phyloP scores from a whole-genome alignment of 2,329 filamentous ascomycete genomes.

The Ophiostoma sp. region DNA sequence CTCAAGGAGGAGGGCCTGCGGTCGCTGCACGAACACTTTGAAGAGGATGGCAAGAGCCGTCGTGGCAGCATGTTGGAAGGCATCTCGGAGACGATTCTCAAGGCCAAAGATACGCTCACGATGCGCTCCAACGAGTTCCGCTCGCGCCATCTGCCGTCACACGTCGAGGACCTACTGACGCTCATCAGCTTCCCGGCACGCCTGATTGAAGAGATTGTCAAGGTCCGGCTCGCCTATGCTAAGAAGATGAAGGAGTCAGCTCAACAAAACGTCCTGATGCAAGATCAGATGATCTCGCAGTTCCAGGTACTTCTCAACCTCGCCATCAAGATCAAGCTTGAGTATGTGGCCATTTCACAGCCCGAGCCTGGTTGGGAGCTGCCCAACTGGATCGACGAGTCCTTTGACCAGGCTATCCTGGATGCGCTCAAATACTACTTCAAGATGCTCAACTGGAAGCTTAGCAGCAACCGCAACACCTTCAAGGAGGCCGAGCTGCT shows the following conservation, averaged over 20 bases:
- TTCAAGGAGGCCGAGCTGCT: conserved; percentile 98
- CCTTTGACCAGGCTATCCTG: conserved; percentile 87
- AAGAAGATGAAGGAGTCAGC: conserved; percentile 94
- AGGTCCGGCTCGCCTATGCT: conserved; percentile 85
- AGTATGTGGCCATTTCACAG: conserved; percentile 79
- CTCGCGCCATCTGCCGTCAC: conserved; percentile 87
- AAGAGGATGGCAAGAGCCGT: conserved; percentile 45
- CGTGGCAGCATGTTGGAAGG: conserved; percentile 78
- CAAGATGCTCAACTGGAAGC: conserved; percentile 97
- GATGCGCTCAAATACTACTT: conserved; percentile 98
- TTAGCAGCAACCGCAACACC: conserved; percentile 96
- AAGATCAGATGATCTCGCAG: conserved; percentile 96
- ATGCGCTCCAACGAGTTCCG: conserved; percentile 81
- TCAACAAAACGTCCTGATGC: conserved; percentile 88
- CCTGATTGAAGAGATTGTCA: conserved; percentile 94
- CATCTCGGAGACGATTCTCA: conserved; percentile 82
- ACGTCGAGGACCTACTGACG: conserved; percentile 93
- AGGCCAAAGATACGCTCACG: conserved; percentile 90
- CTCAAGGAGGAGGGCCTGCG: conserved; percentile 95
- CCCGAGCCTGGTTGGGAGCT: conserved; percentile 93
- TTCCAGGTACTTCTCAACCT: conserved; percentile 92
- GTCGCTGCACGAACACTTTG: conserved; percentile 76
- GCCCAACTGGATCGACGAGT: conserved; percentile 93
- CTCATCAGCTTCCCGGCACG: conserved; percentile 97
- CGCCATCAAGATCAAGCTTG: conserved; percentile 87